Evolutionary conservation across 2,329 filamentous ascomycete species (phyloP), one percentile per base, ranked within the genome.

Genomic region (Claviceps sp.): DNA sequence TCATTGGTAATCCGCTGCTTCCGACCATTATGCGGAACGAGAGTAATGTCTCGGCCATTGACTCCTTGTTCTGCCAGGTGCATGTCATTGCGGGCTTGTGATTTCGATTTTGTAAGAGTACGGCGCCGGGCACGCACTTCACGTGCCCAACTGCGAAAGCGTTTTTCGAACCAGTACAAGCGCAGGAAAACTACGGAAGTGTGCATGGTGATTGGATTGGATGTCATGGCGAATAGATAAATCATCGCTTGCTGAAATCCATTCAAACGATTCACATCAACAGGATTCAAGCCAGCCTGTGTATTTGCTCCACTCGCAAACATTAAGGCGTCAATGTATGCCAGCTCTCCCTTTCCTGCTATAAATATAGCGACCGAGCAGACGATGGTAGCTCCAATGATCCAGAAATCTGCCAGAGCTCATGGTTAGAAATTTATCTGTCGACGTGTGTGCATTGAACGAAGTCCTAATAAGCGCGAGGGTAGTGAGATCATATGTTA

Each of bases 121-220:
- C 77, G 75, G 51, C 90, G 80, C 50, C 83, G 72, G 44, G 71
- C 74, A 51, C 81, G 79, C 1, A 86, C 82, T 60, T 95, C 86
- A 37, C 76, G 76, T 14, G 86, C 89, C 57, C 95, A 79, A 60
- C 86, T 77, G 63, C 95, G 86, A 64, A 98, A 97, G 7, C 90
- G 81, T 67, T 94, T 95, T 68, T 98, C 90, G 64, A 98, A 98
- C 91, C 91, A 98, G 69, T 95, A 96, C 1, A 98, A 74, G 26
- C 93, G 85, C 14, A 97, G 76, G 60, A 95, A 91, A 7, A 98
- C 93, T 45, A 98, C 88, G 45, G 81, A 85, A 2, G 86, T 81
- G 62, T 95, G 82, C 60, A 95, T 84, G 47, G 86, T 83, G 55
- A 95, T 93, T 0, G 89, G 89, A 49, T 88, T 95, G 26, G 84